Evolutionary conservation across 306 rosid genomes (phyloP).

Genomic region (Mucuna pruriens): DNA sequence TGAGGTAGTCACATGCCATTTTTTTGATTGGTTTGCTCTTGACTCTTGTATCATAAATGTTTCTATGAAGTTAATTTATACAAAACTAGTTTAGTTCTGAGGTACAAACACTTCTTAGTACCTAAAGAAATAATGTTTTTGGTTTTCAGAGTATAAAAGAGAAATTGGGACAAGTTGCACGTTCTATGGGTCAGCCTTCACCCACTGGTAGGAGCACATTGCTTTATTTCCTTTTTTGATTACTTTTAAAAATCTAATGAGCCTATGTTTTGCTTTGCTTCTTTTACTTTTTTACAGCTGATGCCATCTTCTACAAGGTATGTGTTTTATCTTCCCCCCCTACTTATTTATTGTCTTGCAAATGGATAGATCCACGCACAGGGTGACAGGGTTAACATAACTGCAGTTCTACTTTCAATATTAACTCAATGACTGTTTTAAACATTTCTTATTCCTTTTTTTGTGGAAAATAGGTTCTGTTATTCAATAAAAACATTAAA

Average conservation of each 20-base stretch:
- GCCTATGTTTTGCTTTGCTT: conserved; percentile 20
- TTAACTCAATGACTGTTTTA: background rate
- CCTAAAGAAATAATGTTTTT: conserved; percentile 21
- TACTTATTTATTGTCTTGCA: conserved; percentile 21
- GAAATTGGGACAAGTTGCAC: conserved; percentile 74
- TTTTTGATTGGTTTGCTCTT: conserved; percentile 29
- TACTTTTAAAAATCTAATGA: conserved; percentile 41
- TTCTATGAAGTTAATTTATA: conserved; percentile 18
- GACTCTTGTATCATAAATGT: conserved; percentile 1
- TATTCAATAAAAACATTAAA: conserved; percentile 21
- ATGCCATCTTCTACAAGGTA: conserved; percentile 79
- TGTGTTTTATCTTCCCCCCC: conserved; percentile 13
- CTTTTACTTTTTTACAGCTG: conserved; percentile 58
- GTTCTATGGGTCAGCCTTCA: conserved; percentile 58
- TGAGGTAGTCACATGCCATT: conserved; percentile 62
- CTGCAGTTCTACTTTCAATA: conserved; percentile 1
- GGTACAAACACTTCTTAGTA: conserved; percentile 10
- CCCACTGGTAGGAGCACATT: conserved; percentile 59
- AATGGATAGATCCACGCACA: background rate
- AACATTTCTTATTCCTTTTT: conserved; percentile 25
- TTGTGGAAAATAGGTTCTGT: conserved; percentile 14
- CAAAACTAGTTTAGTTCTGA: background rate
- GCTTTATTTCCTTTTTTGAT: conserved; percentile 21
- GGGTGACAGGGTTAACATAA: conserved; percentile 15
- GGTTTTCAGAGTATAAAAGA: conserved; percentile 67